Base-by-base conservation (phyloP, 495 filamentous ascomycete genomes). In the Trypethelium eluteriae region DNA sequence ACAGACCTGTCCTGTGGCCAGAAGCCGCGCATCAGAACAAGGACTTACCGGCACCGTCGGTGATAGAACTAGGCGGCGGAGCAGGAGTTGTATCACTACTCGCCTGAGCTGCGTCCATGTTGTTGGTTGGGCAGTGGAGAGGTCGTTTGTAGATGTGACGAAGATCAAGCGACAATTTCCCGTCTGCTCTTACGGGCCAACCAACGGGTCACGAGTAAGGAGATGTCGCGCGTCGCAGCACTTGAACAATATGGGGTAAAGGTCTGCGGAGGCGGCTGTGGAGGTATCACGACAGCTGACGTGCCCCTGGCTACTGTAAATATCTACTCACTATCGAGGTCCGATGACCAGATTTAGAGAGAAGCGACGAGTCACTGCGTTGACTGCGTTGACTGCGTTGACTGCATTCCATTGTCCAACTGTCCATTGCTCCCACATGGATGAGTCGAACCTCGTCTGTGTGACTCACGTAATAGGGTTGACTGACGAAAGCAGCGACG, bases 221-320 rank as follows among this genome's bases (percentile, higher is more conserved):
- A 59, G 53, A 34, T 34, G 32, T 36, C 11, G 11, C 32, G 53
- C 53, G n/a, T 59, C 32, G 32, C 53, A 59, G 36, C 53, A 59
- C 53, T 59, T 59, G 53, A 6, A 59, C 53, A 59, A 34, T 36
- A 34, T 36, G 53, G 53, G 53, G 53, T 35, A 59, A 59, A 16
- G 49, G 49, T 53, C 49, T 53, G 32, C 32, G 53, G 53, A 36
- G 53, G 53, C 53, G 53, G 53, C 32, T 59, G 32, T 59, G 25
- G 25, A 25, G 25, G 53, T 59, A 59, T 59, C 53, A 59, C 53
- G 53, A 36, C 7, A 36, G 53, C 53, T 59, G 53, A 59, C 5
- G 53, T 35, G 53, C 53, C 53, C 53, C 53, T 59, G 53, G 32
- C 25, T 14, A 32, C 53, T 59, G 53, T 59, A 59, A 59, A 59